These are phyloP conservation scores for Musa troglodytarum DNA, from an alignment of 176 grass and related monocot genomes.

Conservation along the genomic window DNA sequence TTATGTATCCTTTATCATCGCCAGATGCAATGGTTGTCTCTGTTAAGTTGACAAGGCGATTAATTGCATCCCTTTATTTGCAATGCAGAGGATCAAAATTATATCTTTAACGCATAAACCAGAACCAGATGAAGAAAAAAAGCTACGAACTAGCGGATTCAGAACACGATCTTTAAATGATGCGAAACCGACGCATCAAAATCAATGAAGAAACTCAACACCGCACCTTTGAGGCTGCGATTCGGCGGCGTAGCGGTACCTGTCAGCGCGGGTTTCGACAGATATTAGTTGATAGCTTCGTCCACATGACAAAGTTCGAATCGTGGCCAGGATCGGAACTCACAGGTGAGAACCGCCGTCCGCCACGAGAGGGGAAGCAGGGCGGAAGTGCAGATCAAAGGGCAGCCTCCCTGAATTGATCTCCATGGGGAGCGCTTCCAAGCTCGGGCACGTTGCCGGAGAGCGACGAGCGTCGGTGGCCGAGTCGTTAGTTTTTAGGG, in stretches of 20 bases:
- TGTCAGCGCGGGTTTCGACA: not conserved
- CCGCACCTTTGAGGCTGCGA: slow-evolving; percentile 60
- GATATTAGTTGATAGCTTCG: slow-evolving; percentile 5
- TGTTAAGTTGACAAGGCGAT: slow-evolving; percentile 73
- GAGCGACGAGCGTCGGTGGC: too few species aligned
- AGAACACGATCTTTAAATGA: not conserved
- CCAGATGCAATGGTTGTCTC: slow-evolving; percentile 76
- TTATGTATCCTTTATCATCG: slow-evolving; percentile 87
- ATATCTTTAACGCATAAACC: not conserved
- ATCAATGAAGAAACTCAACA: not conserved
- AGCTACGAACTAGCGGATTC: not conserved
- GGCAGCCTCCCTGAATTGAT: slow-evolving; percentile 50
- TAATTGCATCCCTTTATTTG: slow-evolving; percentile 46
- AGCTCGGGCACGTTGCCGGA: too few species aligned
- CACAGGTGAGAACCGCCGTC: slow-evolving; percentile 65
- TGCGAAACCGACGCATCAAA: not conserved
- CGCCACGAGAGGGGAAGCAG: slow-evolving; percentile 52
- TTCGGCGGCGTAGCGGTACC: slow-evolving; percentile 49
- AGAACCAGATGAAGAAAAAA: too few species aligned
- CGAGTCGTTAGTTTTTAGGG: too few species aligned
- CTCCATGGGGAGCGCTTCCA: slow-evolving; percentile 36
- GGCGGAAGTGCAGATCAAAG: slow-evolving; percentile 86
- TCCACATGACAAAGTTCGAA: not conserved
- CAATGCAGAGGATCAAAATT: not conserved
- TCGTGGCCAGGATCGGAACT: not conserved